Conservation (phyloP, 257 asterid species). For the Plantago elongata region DNA sequence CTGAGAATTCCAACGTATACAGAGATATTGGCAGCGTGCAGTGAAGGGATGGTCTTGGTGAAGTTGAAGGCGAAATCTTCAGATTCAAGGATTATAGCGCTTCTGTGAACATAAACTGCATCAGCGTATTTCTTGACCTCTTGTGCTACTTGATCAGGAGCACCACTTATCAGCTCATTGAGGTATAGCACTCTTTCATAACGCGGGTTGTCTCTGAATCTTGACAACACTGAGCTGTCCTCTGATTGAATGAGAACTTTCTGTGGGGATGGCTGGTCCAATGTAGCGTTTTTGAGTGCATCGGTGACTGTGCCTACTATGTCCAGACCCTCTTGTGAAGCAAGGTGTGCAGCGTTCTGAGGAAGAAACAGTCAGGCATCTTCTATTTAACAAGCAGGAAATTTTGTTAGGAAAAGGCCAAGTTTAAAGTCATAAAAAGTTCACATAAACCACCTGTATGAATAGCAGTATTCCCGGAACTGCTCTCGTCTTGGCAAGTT, state of each 20-base stretch:
- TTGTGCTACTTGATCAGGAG: constrained; percentile 34
- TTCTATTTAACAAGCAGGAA: not conserved
- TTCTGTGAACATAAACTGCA: constrained; percentile 56
- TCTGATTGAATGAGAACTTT: constrained; percentile 67
- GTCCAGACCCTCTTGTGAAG: constrained; percentile 59
- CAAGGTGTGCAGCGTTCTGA: constrained; percentile 74
- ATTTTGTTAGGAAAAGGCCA: not conserved
- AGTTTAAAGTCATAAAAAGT: not conserved
- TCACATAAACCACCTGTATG: constrained; percentile 31
- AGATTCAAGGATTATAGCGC: constrained; percentile 37
- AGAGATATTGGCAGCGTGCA: constrained; percentile 75
- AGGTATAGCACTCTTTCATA: constrained; percentile 55
- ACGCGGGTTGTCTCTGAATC: constrained; percentile 42
- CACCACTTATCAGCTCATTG: constrained; percentile 35
- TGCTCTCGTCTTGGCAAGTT: constrained; percentile 50
- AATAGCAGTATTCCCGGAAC: constrained; percentile 48
- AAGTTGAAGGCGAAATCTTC: constrained; percentile 40
- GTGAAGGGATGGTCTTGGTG: constrained; percentile 46
- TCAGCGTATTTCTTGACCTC: constrained; percentile 80
- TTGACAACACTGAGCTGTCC: constrained; percentile 54
- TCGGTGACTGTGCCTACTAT: constrained; percentile 41
- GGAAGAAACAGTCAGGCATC: not conserved
- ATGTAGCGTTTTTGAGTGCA: constrained; percentile 54
- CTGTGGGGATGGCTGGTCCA: constrained; percentile 51
- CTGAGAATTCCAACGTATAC: constrained; percentile 61